A percentile compares a stretch with the other conserved stretches of the same genome.
These are phyloP conservation scores for Hypoxylon sp. DNA, from an alignment of 2,329 filamentous ascomycete genomes.

Conservation along the genomic window DNA sequence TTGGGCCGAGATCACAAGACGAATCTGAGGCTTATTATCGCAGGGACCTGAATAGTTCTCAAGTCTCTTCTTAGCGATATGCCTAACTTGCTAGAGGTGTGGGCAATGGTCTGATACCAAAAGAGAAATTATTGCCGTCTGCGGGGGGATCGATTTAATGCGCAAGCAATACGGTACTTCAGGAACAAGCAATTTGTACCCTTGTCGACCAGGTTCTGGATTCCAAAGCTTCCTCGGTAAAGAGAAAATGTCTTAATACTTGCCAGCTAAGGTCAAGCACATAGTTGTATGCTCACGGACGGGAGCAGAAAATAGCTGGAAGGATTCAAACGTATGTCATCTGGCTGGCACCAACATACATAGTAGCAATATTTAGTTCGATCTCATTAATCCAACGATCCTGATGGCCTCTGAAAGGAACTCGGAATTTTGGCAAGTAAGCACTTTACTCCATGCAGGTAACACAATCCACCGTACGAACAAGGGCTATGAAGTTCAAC, in stretches of 20 bases:
- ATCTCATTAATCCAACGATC: conserved; percentile 14
- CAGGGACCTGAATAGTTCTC: conserved; percentile 23
- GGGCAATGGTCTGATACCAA: conserved; percentile 34
- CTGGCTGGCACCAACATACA: neutral
- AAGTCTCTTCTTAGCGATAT: conserved; percentile 11
- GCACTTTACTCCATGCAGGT: conserved; percentile 31
- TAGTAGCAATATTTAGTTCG: conserved; percentile 2
- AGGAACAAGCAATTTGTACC: conserved; percentile 18
- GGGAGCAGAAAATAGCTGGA: conserved; percentile 21
- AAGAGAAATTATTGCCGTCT: conserved; percentile 21
- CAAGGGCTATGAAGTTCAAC: conserved; percentile 16
- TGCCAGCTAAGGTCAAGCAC: conserved; percentile 8
- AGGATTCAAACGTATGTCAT: conserved; percentile 21
- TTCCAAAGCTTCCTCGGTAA: conserved; percentile 16
- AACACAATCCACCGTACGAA: conserved; percentile 4
- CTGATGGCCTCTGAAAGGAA: conserved; percentile 5
- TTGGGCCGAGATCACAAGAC: conserved; percentile 30
- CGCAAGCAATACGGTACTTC: conserved; percentile 20
- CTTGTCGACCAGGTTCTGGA: conserved; percentile 21
- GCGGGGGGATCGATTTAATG: conserved; percentile 22
- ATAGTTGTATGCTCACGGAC: conserved; percentile 4
- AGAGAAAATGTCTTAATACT: neutral
- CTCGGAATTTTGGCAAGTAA: conserved; percentile 20
- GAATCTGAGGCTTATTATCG: conserved; percentile 30
- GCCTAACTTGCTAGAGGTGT: conserved; percentile 24